Evolutionary conservation across 2,329 filamentous ascomycete genomes (phyloP), one percentile per base, ranked within the genome.

Genomic region (Conoideocrella luteorostrata): DNA sequence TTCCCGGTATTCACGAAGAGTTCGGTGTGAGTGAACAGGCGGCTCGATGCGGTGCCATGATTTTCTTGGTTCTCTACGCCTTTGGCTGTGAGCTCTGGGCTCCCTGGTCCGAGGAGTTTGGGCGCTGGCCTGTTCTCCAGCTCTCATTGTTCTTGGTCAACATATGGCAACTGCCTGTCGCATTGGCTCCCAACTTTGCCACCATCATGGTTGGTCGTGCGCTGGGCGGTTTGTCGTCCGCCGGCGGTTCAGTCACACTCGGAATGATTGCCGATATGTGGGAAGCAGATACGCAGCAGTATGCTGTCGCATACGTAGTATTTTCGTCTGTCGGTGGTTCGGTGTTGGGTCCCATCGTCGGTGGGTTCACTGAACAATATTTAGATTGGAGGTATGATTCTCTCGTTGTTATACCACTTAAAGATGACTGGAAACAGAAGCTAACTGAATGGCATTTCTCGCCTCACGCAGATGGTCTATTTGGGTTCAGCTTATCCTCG

Each of bases 61-160:
- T 89, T 49, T 93, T 91, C 66, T 66, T 94, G 30, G 74, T 93
- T 40, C 63, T 82, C 2, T 93, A 94, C 60, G 87, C 86, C 29
- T 90, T 93, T 59, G 88, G 88, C 28, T 93, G 88, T 60, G 88
- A 93, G 62, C 73, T 91, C 0, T 93, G 88, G 88, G 88, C 88
- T 0, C 88, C 88, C 0, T 93, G 87, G 85, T 86, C 80, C 36
- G 88, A 94, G 60, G 88, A 93, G 56, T 71, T 91, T 39, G 88
- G 88, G 17, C 78, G 88, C 39, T 85, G 81, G 69, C 82, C 82
- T 2, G 76, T 93, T 44, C 71, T 91, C 18, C 87, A 91, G 69
- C 65, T 75, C 20, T 86, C 80, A 29, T 66, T 93, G 43, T 75
- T 85, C 50, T 67, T 93, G 10, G 85, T 90, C 62, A 93, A 93